Base-by-base conservation (phyloP, 116 monocot species). In the Iris pallida region DNA sequence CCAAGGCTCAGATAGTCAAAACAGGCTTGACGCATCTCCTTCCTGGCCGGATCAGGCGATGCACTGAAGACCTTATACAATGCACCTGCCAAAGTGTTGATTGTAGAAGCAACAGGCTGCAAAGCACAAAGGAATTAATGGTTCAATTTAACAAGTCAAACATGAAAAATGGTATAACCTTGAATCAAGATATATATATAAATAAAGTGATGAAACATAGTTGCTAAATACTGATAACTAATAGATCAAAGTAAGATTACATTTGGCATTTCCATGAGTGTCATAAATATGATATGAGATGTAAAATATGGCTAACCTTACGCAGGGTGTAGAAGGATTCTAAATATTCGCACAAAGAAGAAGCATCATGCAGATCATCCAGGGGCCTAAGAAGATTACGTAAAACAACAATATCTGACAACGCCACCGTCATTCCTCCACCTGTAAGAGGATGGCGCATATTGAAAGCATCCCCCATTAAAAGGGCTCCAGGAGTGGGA, bases 401-500 rank as follows among this genome's bases (percentile, higher is more conserved):
- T 9, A 87, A 73, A 9, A 87, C 62, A 20, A 80, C 74, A 19
- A 83, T 78, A 73, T 87, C 87, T 19, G 87, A 83, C 45, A 87
- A 66, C 41, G 78, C 83, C 15, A 87, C 83, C 2, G 83, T 87
- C 87, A 87, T 87, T 66, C 87, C 87, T 44, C 87, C 87, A 42
- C 87, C 87, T 3, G 87, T 80, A 45, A 87, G 44, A 17, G 87
- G 83, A 75, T 87, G 87, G 12, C 87, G 71, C 87, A 87, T 87
- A 56, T 87, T 87, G 75, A 87, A 83, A 15, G 87, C 87, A 57
- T 87, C 87, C 4, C 87, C 87, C 80, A 87, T 74, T 42, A 87
- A 52, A 8, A 87, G 72, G 9, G 80, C 87, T 52, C 87, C 87
- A 16, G 87, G 87, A 40, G 80, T 83, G 43, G 78, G 83, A 70